Conservation (phyloP, 2,329 filamentous ascomycete genomes). For the Trichoderma asperellum region DNA sequence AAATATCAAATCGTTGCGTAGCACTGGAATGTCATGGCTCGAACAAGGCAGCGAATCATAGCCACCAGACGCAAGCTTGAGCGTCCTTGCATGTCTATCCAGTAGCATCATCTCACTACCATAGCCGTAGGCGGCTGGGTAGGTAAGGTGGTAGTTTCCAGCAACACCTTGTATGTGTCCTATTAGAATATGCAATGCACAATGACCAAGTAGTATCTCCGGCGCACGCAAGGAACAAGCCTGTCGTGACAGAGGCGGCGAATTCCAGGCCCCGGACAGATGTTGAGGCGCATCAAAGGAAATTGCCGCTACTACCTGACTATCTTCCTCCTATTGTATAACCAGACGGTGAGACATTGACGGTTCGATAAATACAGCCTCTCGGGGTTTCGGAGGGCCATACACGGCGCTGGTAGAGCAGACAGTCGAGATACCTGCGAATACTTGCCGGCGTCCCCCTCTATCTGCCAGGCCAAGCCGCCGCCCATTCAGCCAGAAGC, state of each 20-base stretch:
- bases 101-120: not conserved
- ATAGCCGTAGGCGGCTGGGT: not conserved
- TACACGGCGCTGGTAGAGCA: not conserved
- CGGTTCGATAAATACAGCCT: not conserved
- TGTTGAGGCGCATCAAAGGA: not conserved
- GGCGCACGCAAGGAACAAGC: not conserved
- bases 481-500: slow-evolving; percentile 23
- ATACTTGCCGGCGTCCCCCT: not conserved
- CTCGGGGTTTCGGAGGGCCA: slow-evolving; percentile 1
- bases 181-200: not conserved
- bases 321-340: not conserved
- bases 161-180: not conserved
- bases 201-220: not conserved
- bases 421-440: slow-evolving; percentile 9
- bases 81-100: not conserved
- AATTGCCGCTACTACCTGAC: not conserved
- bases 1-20: slow-evolving; percentile 8
- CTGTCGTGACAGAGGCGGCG: not conserved
- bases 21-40: not conserved
- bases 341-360: slow-evolving; percentile 9
- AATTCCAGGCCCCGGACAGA: not conserved
- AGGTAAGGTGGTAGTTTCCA: not conserved
- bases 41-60: slow-evolving; percentile 21
- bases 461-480: not conserved
- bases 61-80: not conserved